Percentiles rank a stretch among this genome's conserved stretches.
These are phyloP conservation scores for Penicillium canariense DNA, from an alignment of 495 filamentous ascomycete species.

Conservation along the genomic window DNA sequence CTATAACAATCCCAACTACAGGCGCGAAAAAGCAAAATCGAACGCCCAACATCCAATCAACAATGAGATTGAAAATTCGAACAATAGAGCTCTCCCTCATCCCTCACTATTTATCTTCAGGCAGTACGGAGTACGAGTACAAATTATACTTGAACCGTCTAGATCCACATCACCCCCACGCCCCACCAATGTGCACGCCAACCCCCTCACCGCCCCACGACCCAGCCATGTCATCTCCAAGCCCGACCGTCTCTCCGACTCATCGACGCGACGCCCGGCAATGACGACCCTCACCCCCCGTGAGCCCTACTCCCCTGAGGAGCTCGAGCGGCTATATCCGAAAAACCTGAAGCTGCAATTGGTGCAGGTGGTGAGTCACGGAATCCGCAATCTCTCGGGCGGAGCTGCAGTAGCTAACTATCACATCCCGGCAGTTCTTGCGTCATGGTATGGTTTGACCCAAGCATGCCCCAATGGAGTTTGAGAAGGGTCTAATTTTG, in stretches of 20 bases:
- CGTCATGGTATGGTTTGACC: constrained; percentile 63
- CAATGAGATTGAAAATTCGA: no score
- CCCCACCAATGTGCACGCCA: background rate
- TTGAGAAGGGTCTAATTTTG: background rate
- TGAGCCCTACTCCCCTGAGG: constrained; percentile 72
- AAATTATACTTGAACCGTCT: no score
- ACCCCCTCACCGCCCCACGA: constrained; percentile 18
- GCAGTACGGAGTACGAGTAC: no score
- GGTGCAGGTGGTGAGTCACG: constrained; percentile 71
- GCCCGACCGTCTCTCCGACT: constrained; percentile 7
- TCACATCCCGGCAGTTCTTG: constrained; percentile 54
- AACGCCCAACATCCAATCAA: no score
- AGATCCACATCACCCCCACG: background rate
- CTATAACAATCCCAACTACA: no score
- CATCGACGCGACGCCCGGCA: constrained; percentile 8
- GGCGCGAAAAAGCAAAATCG: no score
- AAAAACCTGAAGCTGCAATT: constrained; percentile 73
- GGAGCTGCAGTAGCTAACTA: constrained; percentile 9
- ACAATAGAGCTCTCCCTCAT: no score
- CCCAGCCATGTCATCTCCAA: background rate
- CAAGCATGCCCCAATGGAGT: background rate
- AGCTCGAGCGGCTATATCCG: constrained; percentile 82
- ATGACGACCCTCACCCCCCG: constrained; percentile 82
- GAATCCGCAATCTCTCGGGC: background rate
- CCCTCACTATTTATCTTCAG: no score